Conservation (phyloP, 2,329 filamentous ascomycete species). For the Cladosporium sp. region DNA sequence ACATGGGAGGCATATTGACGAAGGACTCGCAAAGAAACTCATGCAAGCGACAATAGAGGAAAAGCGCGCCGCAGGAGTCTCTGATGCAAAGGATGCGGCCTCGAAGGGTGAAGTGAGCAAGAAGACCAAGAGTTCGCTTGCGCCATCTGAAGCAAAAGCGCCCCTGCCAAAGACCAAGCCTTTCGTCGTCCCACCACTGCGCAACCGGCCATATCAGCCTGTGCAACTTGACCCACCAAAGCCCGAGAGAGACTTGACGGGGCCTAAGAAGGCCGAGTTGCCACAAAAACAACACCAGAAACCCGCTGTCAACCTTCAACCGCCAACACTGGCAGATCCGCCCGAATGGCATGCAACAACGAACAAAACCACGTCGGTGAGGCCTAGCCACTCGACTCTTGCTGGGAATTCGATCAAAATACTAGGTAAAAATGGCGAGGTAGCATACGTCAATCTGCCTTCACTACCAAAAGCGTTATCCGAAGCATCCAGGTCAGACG, state of each 20-base stretch:
- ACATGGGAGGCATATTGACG: conserved; percentile 1
- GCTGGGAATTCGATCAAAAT: conserved; percentile 7
- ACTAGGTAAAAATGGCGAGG: conserved; percentile 20
- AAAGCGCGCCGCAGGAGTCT: conserved; percentile 14
- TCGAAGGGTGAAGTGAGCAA: neutral
- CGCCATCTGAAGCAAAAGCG: conserved; percentile 6
- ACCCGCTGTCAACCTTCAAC: neutral
- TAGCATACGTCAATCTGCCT: conserved; percentile 18
- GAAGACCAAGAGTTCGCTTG: neutral
- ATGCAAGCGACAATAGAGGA: conserved; percentile 21
- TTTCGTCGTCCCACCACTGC: neutral
- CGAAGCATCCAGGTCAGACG: neutral
- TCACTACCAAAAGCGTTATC: neutral
- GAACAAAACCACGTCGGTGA: neutral
- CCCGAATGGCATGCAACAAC: neutral
- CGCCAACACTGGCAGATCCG: neutral
- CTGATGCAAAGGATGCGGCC: neutral
- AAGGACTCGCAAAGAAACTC: conserved; percentile 12
- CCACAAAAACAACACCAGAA: neutral
- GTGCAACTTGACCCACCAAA: neutral
- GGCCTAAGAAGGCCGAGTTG: neutral
- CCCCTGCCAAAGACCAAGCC: conserved; percentile 8
- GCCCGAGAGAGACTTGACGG: neutral
- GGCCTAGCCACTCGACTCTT: neutral
- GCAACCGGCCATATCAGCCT: neutral